Base-by-base conservation (phyloP, 2,329 filamentous ascomycete species). In the Nemania sp. region DNA sequence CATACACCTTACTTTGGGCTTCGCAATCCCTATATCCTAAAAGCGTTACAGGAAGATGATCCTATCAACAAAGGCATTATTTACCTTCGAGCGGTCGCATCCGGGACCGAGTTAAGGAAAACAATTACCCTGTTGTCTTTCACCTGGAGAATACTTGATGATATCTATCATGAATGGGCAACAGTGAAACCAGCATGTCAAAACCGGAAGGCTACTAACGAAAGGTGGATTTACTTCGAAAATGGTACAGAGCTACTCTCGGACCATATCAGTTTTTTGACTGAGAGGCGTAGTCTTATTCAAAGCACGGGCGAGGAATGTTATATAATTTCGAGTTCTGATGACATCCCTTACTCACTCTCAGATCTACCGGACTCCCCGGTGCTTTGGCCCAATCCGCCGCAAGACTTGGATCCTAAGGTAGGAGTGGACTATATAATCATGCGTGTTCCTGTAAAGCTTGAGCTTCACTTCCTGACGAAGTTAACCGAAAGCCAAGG, bases 1-100 rank as follows among this genome's bases (percentile, higher is more conserved):
- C 63, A 61, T 13, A 22, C 22, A 15, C 49, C 57, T 27, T 66
- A 24, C 26, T 61, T 66, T 26, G 57, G 63, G 22, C 51, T 61
- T 15, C 52, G 45, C 3, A 61, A 55, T 20, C 38, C 56, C n/a
- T 18, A 29, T 45, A 47, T 61, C 22, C 18, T 62, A 15, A 22
- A 22, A 22, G 22, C 63, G 10, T 41, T 66, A 13, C 6, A 56
- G 18, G 38, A 47, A 24, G 18, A 45, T 15, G 63, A 62, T 53
- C 2, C 45, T 15, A 57, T 55, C 11, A 58, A 29, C 32, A 64
- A 52, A 5, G 53, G 62, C 7, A 27, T 58, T 11, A 8, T 24
- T 10, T 64, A 64, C 47, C 53, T 64, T 24, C 51, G 61, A 15
- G 41, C 20, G n/a, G 18, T 64, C 10, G 10, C 22, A 29, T 57